These are phyloP conservation scores for Kalmusia sp. DNA, from an alignment of 2,329 filamentous ascomycete species.

Conservation along the genomic window DNA sequence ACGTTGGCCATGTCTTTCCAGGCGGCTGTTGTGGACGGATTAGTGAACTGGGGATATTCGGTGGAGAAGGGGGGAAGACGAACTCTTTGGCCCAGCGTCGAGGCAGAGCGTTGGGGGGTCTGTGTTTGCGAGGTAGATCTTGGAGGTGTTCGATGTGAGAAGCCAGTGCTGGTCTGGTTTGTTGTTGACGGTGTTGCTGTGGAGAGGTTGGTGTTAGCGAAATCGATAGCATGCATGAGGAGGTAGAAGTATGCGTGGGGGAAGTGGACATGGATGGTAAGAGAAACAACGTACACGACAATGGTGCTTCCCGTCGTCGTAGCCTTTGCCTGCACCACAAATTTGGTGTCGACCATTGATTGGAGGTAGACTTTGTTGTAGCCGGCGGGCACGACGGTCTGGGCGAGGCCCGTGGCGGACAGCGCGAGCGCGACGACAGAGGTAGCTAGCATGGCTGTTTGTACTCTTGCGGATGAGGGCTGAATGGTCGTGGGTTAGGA, in stretches of 20 bases:
- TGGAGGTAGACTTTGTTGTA: conserved; percentile 40
- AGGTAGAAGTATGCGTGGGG: background rate
- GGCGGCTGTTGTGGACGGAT: conserved; percentile 17
- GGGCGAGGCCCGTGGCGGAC: conserved; percentile 26
- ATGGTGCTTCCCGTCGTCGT: conserved; percentile 25
- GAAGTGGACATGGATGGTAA: no score
- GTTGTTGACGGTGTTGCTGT: conserved; percentile 30
- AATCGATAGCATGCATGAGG: background rate
- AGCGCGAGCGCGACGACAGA: conserved; percentile 27
- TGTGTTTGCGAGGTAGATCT: conserved; percentile 35
- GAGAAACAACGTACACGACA: conserved; percentile 38
- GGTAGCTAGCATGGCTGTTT: conserved; percentile 27
- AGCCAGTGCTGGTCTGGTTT: conserved; percentile 38
- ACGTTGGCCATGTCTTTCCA: conserved; percentile 43
- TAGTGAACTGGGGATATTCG: background rate
- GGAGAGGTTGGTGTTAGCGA: background rate
- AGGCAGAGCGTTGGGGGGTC: conserved; percentile 30
- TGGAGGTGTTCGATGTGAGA: conserved; percentile 29
- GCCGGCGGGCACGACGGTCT: conserved; percentile 25
- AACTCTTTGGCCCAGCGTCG: conserved; percentile 36
- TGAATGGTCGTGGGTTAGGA: background rate
- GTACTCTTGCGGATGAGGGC: conserved; percentile 1
- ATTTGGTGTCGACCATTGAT: conserved; percentile 36
- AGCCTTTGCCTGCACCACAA: conserved; percentile 35
- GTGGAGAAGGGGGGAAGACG: background rate